Conservation (phyloP, 2,329 filamentous ascomycete genomes). For the Xylariaceae sp. region DNA sequence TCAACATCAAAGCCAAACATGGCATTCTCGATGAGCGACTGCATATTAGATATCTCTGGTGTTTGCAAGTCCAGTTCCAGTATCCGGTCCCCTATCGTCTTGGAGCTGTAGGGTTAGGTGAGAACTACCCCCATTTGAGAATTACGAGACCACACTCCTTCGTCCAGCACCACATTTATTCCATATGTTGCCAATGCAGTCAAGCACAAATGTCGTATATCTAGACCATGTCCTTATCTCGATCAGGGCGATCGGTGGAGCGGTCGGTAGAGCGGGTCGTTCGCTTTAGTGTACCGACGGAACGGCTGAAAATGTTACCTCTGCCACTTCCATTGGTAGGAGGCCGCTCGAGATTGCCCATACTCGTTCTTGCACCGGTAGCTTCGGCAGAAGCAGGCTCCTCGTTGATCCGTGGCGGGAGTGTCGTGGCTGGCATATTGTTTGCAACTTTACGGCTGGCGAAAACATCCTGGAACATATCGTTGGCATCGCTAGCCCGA, state of each 20-base stretch:
- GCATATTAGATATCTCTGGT: too few species aligned
- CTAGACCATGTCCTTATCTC: slow-evolving; percentile 35
- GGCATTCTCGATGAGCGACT: too few species aligned
- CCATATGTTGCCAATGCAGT: too few species aligned
- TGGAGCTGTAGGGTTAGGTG: too few species aligned
- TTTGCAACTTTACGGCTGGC: slow-evolving; percentile 45
- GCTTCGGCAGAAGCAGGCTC: slow-evolving; percentile 30
- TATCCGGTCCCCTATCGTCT: too few species aligned
- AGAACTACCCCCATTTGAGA: too few species aligned
- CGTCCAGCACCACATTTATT: too few species aligned
- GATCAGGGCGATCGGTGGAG: slow-evolving; percentile 8
- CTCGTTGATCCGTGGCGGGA: slow-evolving; percentile 37
- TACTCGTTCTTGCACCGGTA: slow-evolving; percentile 38
- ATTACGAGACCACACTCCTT: too few species aligned
- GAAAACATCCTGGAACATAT: slow-evolving; percentile 55
- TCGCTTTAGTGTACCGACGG: slow-evolving; percentile 30
- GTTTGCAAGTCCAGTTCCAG: too few species aligned
- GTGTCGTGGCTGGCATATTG: slow-evolving; percentile 22
- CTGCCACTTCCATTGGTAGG: slow-evolving; percentile 28
- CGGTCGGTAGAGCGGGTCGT: slow-evolving; percentile 20
- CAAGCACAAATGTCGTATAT: too few species aligned
- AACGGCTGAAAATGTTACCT: slow-evolving; percentile 31
- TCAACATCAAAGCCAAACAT: too few species aligned
- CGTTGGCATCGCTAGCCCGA: slow-evolving; percentile 32
- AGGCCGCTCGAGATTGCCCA: slow-evolving; percentile 27